These are phyloP conservation scores for Avena eriantha DNA, from an alignment of 176 grass and related monocot species.

Conservation along the genomic window DNA sequence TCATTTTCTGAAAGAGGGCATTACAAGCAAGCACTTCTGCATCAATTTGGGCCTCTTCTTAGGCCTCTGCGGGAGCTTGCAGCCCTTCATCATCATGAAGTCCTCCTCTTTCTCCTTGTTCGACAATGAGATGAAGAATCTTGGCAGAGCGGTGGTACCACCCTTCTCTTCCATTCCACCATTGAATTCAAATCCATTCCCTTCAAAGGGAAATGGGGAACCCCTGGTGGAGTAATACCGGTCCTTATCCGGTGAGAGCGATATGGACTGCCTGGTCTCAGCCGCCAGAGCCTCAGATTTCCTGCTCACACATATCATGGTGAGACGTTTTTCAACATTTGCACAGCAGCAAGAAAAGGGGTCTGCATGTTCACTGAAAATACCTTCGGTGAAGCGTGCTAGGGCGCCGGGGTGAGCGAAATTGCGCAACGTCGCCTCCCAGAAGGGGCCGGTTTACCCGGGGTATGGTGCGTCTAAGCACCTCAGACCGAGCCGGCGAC, in stretches of 20 bases:
- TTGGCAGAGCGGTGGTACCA: slow-evolving; percentile 53
- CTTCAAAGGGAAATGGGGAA: slow-evolving; percentile 67
- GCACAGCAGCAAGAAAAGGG: background rate
- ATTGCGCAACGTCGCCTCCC: slow-evolving; percentile 46
- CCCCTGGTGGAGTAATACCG: slow-evolving; percentile 91
- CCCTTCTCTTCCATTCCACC: slow-evolving; percentile 67
- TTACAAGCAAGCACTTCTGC: slow-evolving; percentile 93
- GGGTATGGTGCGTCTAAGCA: slow-evolving; percentile 45
- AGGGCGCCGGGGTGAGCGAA: slow-evolving; percentile 59
- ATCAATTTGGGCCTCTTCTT: slow-evolving; percentile 98
- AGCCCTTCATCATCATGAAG: slow-evolving; percentile 99
- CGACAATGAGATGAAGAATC: slow-evolving; percentile 95
- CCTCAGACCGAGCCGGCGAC: slow-evolving; percentile 43
- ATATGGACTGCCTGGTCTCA: slow-evolving; percentile 59
- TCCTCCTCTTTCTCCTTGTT: slow-evolving; percentile 99
- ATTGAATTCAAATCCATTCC: slow-evolving; percentile 50
- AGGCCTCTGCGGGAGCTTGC: slow-evolving; percentile 94
- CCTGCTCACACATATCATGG: slow-evolving; percentile 48
- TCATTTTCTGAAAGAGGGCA: background rate
- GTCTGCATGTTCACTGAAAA: background rate
- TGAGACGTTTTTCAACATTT: background rate
- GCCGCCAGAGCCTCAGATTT: slow-evolving; percentile 54
- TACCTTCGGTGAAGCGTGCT: slow-evolving; percentile 72
- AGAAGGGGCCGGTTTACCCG: slow-evolving; percentile 52
- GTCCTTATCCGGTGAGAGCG: slow-evolving; percentile 83